phyloP scores from a whole-genome alignment of 306 rosid species.

The Fragaria iinumae region DNA sequence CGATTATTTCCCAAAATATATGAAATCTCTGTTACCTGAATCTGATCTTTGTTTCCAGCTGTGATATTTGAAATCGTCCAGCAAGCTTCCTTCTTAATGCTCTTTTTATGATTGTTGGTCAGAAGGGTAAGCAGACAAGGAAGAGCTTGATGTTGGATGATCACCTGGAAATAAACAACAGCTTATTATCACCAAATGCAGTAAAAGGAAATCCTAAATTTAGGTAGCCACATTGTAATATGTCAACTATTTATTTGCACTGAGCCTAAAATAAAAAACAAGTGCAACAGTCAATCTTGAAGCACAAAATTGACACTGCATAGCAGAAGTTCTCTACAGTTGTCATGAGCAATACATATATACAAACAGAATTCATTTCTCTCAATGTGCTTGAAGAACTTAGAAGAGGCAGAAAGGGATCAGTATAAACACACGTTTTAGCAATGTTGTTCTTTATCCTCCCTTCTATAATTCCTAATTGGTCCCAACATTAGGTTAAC shows the following conservation, averaged over 20 bases:
- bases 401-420: not conserved
- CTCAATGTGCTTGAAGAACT: not conserved
- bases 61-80: conserved; percentile 96
- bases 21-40: conserved; percentile 56
- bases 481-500: not conserved
- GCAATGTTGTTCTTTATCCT: not conserved
- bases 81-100: conserved; percentile 98
- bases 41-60: conserved; percentile 93
- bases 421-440: not conserved
- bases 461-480: not conserved
- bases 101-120: conserved; percentile 77
- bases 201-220: not conserved
- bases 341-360: not conserved
- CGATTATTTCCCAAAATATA: not conserved
- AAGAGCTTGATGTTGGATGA: conserved; percentile 76
- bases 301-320: not conserved
- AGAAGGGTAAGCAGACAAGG: conserved; percentile 69
- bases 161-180: conserved; percentile 46
- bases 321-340: not conserved
- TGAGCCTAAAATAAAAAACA: not conserved
- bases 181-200: conserved; percentile 7
- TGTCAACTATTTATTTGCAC: not conserved
- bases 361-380: not conserved
- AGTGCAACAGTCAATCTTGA: not conserved
- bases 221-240: not conserved